These are phyloP conservation scores for Cytospora mali DNA, from an alignment of 2,329 filamentous ascomycete genomes.

Conservation along the genomic window DNA sequence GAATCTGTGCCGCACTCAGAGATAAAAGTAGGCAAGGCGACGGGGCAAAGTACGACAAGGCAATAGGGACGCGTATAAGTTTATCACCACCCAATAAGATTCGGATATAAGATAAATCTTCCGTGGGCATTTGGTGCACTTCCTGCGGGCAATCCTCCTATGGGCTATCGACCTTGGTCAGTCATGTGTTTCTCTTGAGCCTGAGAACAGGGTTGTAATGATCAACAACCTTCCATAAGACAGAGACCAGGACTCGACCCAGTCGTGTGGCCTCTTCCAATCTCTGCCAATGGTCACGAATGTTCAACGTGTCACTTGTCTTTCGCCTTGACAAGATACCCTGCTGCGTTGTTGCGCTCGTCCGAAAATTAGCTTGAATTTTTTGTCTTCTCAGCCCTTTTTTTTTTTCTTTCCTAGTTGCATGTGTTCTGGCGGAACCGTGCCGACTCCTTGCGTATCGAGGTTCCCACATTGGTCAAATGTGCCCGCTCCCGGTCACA, in stretches of 20 bases:
- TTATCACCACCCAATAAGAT: background rate
- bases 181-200: background rate
- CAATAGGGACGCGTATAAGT: background rate
- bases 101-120: background rate
- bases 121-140: background rate
- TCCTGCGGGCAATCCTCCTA: background rate
- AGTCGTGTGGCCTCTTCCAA: background rate
- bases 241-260: background rate
- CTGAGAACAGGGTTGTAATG: background rate
- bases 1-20: background rate
- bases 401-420: conserved; percentile 22
- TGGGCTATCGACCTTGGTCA: background rate
- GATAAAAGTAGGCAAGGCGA: background rate
- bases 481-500: conserved; percentile 5
- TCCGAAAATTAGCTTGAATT: conserved; percentile 15
- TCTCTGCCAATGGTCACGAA: conserved; percentile 3
- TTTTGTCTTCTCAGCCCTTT: conserved; percentile 11
- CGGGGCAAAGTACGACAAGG: background rate
- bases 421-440: conserved; percentile 18
- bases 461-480: conserved; percentile 10
- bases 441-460: conserved; percentile 4
- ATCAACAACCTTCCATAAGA: background rate
- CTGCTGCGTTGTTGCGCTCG: background rate
- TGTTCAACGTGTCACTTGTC: conserved; percentile 11
- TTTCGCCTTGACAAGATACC: background rate